Evolutionary conservation across 495 filamentous ascomycete genomes (phyloP), one percentile per base, ranked within the genome.

Genomic region (Trichoderma orchidacearum): DNA sequence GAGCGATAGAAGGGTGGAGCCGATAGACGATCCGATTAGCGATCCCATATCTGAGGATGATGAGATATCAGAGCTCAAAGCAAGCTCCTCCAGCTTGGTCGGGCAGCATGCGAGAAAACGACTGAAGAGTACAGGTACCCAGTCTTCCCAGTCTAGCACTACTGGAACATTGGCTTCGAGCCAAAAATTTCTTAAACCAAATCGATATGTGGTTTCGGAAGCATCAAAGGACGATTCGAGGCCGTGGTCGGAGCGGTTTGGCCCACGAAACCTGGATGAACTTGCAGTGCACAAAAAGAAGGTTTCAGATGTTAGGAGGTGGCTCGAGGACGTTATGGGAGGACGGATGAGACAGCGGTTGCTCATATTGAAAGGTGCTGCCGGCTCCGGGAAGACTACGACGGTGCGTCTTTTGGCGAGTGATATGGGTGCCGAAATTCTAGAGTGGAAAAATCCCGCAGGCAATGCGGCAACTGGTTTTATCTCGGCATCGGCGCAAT

Each of bases 221-320:
- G 51, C 23, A 11, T 51, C 61, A 7, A 59, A 59, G 30, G 68
- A 74, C 7, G 76, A 79, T 41, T 60, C 70, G 35, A 69, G 85
- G 62, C 90, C 94, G 1, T 99, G 94, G 94, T 83, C 85, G 15
- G 89, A 96, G 61, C 80, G 82, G 62, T 97, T 86, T 66, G 80
- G 75, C 2, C 94, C 94, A 0, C 59, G 64, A 1, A 80, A 78
- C 59, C 59, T 94, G n/a, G 82, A 84, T 29, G 90, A 96, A 68
- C 75, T 97, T 55, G 92, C 85, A 0, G 90, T 97, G 31, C 89
- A 99, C 65, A 95, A 90, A 70, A 87, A 77, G 63, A 99, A 99
- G 69, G 90, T 97, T 21, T 70, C 78, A 15, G 91, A 96, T 69
- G 90, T 97, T 17, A 77, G 80, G 50, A 74, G 64, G 31, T 97